Evolutionary conservation across 2,329 filamentous ascomycete species (phyloP).

Genomic region (Ophiosphaerella narmari): DNA sequence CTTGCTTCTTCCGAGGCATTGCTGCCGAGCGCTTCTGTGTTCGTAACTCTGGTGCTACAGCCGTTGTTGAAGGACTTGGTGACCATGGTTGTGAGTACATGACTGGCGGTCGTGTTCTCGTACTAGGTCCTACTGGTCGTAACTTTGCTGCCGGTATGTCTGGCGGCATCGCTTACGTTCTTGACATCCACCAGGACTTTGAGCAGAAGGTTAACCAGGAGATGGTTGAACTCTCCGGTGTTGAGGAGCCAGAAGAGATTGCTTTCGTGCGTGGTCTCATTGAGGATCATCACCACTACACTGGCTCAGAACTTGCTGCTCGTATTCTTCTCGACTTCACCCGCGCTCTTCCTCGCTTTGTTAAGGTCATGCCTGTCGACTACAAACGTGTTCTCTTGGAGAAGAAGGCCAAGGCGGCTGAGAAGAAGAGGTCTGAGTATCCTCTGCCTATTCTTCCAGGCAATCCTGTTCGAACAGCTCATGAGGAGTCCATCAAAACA

Average conservation of each 20-base stretch:
- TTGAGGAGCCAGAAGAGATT: conserved; percentile 87
- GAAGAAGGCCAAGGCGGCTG: conserved; percentile 81
- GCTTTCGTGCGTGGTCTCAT: conserved; percentile 88
- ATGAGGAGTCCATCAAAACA: conserved; percentile 59
- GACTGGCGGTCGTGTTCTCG: conserved; percentile 89
- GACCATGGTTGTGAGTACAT: conserved; percentile 99
- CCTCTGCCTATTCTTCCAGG: conserved; percentile 77
- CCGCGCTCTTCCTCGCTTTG: conserved; percentile 83
- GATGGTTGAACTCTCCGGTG: conserved; percentile 87
- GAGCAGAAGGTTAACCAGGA: conserved; percentile 92
- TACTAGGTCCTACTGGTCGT: conserved; percentile 86
- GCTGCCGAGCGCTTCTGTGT: conserved; percentile 96
- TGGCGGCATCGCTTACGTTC: conserved; percentile 92
- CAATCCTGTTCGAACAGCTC: conserved; percentile 59
- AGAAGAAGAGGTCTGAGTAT: conserved; percentile 83
- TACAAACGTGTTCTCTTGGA: conserved; percentile 93
- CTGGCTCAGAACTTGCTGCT: conserved; percentile 90
- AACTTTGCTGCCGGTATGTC: conserved; percentile 99
- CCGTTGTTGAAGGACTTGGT: conserved; percentile 95
- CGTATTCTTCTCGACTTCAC: conserved; percentile 95
- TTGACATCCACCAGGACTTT: conserved; percentile 90
- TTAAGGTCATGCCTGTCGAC: conserved; percentile 92
- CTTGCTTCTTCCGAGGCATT: conserved; percentile 95
- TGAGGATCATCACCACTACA: conserved; percentile 98
- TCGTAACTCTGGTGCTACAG: conserved; percentile 91